Evolutionary conservation across 768 basidiomycete genomes (phyloP).

Genomic region (Phaffia australis): DNA sequence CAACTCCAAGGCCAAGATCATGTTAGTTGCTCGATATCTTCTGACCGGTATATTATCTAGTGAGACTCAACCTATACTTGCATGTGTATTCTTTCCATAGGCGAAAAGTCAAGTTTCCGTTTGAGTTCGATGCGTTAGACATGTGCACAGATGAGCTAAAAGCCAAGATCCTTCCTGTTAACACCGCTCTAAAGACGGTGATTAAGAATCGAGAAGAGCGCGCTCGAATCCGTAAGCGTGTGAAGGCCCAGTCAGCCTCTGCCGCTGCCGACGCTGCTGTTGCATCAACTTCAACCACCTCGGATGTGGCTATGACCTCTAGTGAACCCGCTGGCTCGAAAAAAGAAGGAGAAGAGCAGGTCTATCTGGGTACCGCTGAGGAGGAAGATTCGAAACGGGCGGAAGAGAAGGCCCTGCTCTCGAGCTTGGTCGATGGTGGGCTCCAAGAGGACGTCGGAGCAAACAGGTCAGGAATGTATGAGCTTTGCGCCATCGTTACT

Average conservation of each 20-base stretch:
- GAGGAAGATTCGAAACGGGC: conserved; percentile 41
- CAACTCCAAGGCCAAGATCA: conserved; percentile 76
- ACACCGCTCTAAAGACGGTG: conserved; percentile 61
- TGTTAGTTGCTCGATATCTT: conserved; percentile 42
- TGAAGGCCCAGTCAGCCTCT: conserved; percentile 37
- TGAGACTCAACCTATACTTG: background rate
- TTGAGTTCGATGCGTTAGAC: conserved; percentile 38
- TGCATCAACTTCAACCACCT: background rate
- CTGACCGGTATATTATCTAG: background rate
- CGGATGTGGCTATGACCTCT: background rate
- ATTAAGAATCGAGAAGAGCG: conserved; percentile 77
- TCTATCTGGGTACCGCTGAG: conserved; percentile 27
- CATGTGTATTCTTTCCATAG: conserved; percentile 38
- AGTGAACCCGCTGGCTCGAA: background rate
- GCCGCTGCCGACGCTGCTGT: conserved; percentile 16
- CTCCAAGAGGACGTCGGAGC: conserved; percentile 59
- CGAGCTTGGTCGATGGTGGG: conserved; percentile 52
- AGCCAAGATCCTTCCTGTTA: conserved; percentile 57
- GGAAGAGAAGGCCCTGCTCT: conserved; percentile 57
- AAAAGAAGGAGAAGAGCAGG: background rate
- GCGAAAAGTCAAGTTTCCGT: conserved; percentile 80
- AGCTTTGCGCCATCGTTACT: conserved; percentile 83
- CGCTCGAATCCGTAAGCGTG: conserved; percentile 65
- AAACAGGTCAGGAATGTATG: conserved; percentile 74
- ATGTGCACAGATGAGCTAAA: conserved; percentile 59